phyloP scores from a whole-genome alignment of 495 filamentous ascomycete genomes.

The Penicillium lividum region DNA sequence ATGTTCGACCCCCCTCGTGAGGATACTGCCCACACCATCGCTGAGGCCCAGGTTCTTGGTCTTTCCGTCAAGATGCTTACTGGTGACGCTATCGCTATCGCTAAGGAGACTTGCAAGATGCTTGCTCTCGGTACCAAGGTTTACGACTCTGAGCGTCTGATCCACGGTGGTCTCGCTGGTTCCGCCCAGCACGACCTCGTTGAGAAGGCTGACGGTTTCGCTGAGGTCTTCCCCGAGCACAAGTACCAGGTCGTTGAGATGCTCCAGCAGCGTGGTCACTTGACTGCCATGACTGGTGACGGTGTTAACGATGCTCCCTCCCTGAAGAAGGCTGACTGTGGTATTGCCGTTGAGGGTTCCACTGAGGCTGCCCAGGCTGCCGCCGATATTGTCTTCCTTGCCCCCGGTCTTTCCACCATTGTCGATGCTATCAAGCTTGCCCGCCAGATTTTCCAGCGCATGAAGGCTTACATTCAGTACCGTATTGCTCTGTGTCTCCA shows the following conservation, averaged over 20 bases:
- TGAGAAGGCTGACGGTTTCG: conserved; percentile 75
- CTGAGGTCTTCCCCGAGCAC: conserved; percentile 76
- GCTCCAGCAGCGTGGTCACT: conserved; percentile 71
- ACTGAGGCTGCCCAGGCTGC: conserved; percentile 76
- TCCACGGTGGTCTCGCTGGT: conserved; percentile 72
- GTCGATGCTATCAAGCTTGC: conserved; percentile 78
- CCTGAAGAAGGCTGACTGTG: conserved; percentile 72
- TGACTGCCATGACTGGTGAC: conserved; percentile 76
- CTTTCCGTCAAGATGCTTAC: conserved; percentile 79
- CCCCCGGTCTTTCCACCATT: conserved; percentile 73
- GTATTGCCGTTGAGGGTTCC: conserved; percentile 78
- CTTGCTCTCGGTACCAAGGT: conserved; percentile 75
- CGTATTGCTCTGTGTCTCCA: conserved; percentile 77
- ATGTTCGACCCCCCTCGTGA: conserved; percentile 80
- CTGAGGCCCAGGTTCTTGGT: conserved; percentile 74
- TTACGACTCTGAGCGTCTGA: conserved; percentile 73
- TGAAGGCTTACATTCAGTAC: conserved; percentile 82
- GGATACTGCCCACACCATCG: conserved; percentile 75
- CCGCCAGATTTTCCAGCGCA: conserved; percentile 79
- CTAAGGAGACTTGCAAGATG: conserved; percentile 82
- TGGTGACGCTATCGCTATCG: conserved; percentile 77
- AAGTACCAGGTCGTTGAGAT: conserved; percentile 80
- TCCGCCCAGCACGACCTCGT: conserved; percentile 74
- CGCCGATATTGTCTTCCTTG: conserved; percentile 79
- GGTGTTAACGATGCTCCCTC: conserved; percentile 75